phyloP scores from a whole-genome alignment of 2,329 filamentous ascomycete genomes.

The Colletotrichum lentis region DNA sequence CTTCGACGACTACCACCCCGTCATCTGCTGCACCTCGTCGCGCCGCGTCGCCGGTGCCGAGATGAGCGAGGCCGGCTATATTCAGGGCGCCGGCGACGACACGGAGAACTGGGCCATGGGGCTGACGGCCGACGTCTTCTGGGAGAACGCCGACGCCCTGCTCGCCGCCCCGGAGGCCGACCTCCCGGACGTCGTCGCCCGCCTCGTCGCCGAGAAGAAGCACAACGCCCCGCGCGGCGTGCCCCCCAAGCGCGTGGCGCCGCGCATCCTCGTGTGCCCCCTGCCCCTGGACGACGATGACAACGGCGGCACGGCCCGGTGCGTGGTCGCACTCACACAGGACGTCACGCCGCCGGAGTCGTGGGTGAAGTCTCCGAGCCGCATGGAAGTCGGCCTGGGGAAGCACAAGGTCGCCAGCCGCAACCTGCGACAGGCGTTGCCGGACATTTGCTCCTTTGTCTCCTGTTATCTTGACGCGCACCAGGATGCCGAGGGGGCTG shows the following conservation, averaged over 20 bases:
- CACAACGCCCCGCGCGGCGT: slow-evolving; percentile 12
- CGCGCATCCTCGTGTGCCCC: slow-evolving; percentile 49
- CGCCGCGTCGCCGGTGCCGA: slow-evolving; percentile 74
- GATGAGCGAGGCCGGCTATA: slow-evolving; percentile 71
- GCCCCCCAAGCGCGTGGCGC: slow-evolving; percentile 47
- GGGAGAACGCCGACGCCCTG: slow-evolving; percentile 70
- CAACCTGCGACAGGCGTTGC: slow-evolving; percentile 77
- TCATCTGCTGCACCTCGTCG: slow-evolving; percentile 89
- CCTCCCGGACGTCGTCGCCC: slow-evolving; percentile 58
- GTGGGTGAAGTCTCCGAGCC: slow-evolving; percentile 49
- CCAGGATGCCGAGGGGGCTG: slow-evolving; percentile 5
- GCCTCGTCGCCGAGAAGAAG: slow-evolving; percentile 50
- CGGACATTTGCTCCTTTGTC: slow-evolving; percentile 67
- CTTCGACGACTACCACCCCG: slow-evolving; percentile 69
- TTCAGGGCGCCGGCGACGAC: slow-evolving; percentile 95
- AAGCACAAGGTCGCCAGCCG: slow-evolving; percentile 81
- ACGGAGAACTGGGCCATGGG: slow-evolving; percentile 91
- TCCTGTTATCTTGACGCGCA: slow-evolving; percentile 47
- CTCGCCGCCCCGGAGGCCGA: slow-evolving; percentile 72
- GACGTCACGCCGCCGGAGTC: slow-evolving; percentile 55
- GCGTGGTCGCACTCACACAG: slow-evolving; percentile 55
- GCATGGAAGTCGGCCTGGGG: slow-evolving; percentile 70
- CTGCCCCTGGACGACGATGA: slow-evolving; percentile 42
- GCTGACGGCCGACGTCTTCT: slow-evolving; percentile 81
- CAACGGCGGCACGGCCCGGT: slow-evolving; percentile 41